Evolutionary conservation across 1,139 yeast species (phyloP), one percentile per base, ranked within the genome.

Genomic region (Magnusiomyces suaveolens): DNA sequence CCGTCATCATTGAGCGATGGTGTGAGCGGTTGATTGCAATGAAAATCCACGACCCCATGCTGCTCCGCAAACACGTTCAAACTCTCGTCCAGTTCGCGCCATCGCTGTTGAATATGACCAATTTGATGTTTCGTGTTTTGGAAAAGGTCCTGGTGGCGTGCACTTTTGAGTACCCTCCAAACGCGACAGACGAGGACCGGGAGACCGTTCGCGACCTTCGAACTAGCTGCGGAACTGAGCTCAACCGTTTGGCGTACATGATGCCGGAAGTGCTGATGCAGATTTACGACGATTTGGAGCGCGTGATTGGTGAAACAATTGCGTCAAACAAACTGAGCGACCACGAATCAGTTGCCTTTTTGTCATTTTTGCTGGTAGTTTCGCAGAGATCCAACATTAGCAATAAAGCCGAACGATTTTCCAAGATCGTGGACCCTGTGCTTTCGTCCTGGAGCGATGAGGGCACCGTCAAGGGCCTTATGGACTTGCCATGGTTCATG

Each of bases 51-150:
- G 90, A 89, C 59, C 97, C 97, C 0, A 76, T 86, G 59, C 72
- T 94, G 50, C 77, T 87, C 59, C 79, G 96, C 61, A 89, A 88
- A 62, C 87, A 88, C 64, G 86, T 89, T 20, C 97, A 92, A 69
- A 87, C 96, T 1, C 76, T 90, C 62, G 97, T 94, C n/a, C 95
- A 92, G 67, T 92, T 92, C 68, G 87, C 97, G n/a, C 96, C 97
- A 1, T 74, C 89, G 59, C 73, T 92, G 57, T 87, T 87, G 63
- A 92, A 87, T 60, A 82, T 81, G 18, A 80, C 82, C 48, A 61
- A 62, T 21, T 70, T 87, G 51, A 82, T 92, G 81, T 87, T 92
- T 69, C 80, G 82, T 59, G 87, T 94, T 14, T 74, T 94, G 57
- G 97, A 92, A 66, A 86, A 84, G 61, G 89, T 92, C 21, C 78